Base-by-base conservation (phyloP, 192 early-diverging fungal genomes). In the Backusella circina region DNA sequence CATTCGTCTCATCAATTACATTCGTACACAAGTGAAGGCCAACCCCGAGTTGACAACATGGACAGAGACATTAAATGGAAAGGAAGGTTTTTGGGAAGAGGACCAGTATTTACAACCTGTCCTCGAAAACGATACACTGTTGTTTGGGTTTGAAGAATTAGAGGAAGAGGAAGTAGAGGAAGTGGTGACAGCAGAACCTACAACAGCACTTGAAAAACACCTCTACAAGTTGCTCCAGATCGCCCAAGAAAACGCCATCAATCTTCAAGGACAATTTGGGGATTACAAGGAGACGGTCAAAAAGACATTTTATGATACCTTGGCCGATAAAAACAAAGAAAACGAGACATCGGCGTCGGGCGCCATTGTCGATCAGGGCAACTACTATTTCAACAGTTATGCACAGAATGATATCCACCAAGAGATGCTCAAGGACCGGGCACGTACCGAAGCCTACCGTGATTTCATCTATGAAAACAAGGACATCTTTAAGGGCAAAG, bases 351-450 rank as follows among this genome's bases (percentile, higher is more conserved):
- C 33, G 2, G 47, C 69, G 28, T 39, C 39, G 21, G 35, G 67
- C 35, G 69, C 67, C 2, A 38, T 50, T 31, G 32, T 61, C 15
- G 75, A 81, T 67, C 72, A 74, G 26, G 71, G 68, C 66, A 81
- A 95, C 84, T 97, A 97, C 84, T 99, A 99, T 89, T 99, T 97
- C 88, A 95, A 98, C 87, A 96, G 95, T 64, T 99, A 98, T 83
- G 94, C 97, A n/a, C 92, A 95, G 85, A 96, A 93, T 79, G 77
- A 79, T 66, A 79, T 79, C 23, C 77, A 79, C n/a, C 72, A 95
- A 86, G 89, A 91, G 70, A 96, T 96, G 95, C 80, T 96, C 61
- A 95, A 96, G 79, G 93, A 95, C 72, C 76, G 82, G 47, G 91
- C 94, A 47, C 88, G 94, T 31, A 96, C 95, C 15, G 89, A 93